Base-by-base conservation (phyloP, 129 eudicot genomes). In the Daucus carota region DNA sequence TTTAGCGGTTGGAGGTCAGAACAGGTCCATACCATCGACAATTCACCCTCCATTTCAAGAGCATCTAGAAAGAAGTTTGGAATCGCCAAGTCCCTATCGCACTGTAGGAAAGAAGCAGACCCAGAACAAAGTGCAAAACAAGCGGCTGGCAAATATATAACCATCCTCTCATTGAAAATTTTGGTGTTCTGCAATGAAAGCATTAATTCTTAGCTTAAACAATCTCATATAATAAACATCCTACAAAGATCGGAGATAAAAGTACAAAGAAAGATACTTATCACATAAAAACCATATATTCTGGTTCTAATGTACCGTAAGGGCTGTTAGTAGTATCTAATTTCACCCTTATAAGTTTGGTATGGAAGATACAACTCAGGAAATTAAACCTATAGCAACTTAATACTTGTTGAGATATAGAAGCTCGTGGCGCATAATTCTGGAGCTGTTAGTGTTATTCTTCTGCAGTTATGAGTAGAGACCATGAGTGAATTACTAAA, bases 81-180 rank as follows among this genome's bases (percentile, higher is more conserved):
- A 79, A 78, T 69, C 74, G 78, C 72, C 60, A 76, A 65, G 74
- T 77, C 87, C 63, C 74, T 43, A 29, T 65, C 78, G 74, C 83
- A 77, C 65, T 76, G 44, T 28, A 80, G 80, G 67, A 87, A 77
- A 80, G 87, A 76, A 86, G 85, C 69, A 79, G 84, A 82, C 76
- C 99, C 99, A 78, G 84, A 78, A 84, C 88, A 89, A 80, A 95
- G 89, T 47, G 97, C 90, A 82, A 81, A 95, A 47, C 82, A 72
- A 71, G 96, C 96, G n/a, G 90, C 89, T 24, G 99, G 99, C 69
- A 95, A 71, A 73, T 85, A 36, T 67, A 81, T 79, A 75, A 85
- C 89, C 81, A 88, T 72, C 32, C 73, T 87, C 85, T 91, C 89
- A 78, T 88, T 82, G 80, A 89, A 84, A 73, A 85, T 77, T 50